phyloP scores from a whole-genome alignment of 2,329 filamentous ascomycete species.

The Cercospora sp. region DNA sequence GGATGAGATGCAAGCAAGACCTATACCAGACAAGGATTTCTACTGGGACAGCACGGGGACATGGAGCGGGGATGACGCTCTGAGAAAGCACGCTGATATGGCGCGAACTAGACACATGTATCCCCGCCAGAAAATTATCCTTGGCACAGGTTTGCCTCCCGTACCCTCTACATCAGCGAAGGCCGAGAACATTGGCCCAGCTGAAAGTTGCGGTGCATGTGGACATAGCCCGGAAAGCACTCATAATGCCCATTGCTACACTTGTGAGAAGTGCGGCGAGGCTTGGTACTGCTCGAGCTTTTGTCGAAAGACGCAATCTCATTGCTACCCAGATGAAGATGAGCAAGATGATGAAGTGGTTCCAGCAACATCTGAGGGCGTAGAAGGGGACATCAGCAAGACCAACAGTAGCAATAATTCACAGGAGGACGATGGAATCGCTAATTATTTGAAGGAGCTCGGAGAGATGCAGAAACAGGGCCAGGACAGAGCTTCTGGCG shows the following conservation, averaged over 20 bases:
- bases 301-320: neutral
- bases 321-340: constrained; percentile 5
- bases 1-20: neutral
- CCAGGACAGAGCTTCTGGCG: neutral
- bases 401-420: neutral
- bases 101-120: neutral
- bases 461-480: neutral
- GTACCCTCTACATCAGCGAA: neutral
- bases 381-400: neutral
- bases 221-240: neutral
- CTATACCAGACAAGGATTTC: constrained; percentile 3
- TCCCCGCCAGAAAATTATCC: neutral
- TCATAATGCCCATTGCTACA: neutral
- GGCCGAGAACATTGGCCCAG: neutral
- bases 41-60: constrained; percentile 14
- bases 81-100: constrained; percentile 7
- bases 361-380: neutral
- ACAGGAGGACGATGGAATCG: neutral
- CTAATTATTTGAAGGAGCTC: neutral
- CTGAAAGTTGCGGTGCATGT: neutral
- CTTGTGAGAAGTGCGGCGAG: neutral
- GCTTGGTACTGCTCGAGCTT: neutral
- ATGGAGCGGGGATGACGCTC: constrained; percentile 4
- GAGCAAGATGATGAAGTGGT: neutral
- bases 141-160: neutral